phyloP scores from a whole-genome alignment of 148 eudicot species.

The Drosera capensis region DNA sequence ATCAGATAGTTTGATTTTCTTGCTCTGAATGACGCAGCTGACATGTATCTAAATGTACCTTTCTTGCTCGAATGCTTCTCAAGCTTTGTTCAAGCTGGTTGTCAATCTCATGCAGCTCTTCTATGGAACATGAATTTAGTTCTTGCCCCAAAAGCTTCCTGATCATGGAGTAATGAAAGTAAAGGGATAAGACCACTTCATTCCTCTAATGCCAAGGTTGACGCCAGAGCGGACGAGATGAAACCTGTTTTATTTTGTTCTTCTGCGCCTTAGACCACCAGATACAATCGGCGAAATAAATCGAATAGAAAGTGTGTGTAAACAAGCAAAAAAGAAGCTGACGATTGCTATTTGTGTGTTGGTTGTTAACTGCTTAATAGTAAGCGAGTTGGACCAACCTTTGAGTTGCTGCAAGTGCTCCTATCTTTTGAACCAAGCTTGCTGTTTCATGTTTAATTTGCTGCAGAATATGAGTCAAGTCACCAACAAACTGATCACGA shows the following conservation, averaged over 20 bases:
- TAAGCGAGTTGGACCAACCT: conserved; percentile 9
- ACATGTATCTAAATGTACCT: too few relatives aligned
- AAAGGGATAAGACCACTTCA: background rate
- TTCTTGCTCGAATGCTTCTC: conserved; percentile 17
- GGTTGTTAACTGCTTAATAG: background rate
- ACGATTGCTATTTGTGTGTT: background rate
- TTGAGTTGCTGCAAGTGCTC: conserved; percentile 21
- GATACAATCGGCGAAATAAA: conserved; percentile 1
- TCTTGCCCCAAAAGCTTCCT: conserved; percentile 27
- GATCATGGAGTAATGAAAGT: too few relatives aligned
- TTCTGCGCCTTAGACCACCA: too few relatives aligned
- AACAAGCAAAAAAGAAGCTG: background rate
- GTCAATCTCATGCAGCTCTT: conserved; percentile 25
- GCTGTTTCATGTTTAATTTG: conserved; percentile 21
- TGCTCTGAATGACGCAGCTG: too few relatives aligned
- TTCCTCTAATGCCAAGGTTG: too few relatives aligned
- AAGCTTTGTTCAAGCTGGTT: conserved; percentile 26
- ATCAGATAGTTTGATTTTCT: too few relatives aligned
- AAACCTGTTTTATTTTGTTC: too few relatives aligned
- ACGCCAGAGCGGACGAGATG: too few relatives aligned
- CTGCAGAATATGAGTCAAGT: too few relatives aligned
- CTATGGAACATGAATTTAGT: conserved; percentile 14
- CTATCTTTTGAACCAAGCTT: conserved; percentile 20
- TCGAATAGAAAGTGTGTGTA: background rate
- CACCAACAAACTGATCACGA: too few relatives aligned